A percentile compares a stretch with the other conserved stretches of the same genome.
phyloP scores from a whole-genome alignment of 1,284 basidiomycete species.

The Fistulina hepatica region DNA sequence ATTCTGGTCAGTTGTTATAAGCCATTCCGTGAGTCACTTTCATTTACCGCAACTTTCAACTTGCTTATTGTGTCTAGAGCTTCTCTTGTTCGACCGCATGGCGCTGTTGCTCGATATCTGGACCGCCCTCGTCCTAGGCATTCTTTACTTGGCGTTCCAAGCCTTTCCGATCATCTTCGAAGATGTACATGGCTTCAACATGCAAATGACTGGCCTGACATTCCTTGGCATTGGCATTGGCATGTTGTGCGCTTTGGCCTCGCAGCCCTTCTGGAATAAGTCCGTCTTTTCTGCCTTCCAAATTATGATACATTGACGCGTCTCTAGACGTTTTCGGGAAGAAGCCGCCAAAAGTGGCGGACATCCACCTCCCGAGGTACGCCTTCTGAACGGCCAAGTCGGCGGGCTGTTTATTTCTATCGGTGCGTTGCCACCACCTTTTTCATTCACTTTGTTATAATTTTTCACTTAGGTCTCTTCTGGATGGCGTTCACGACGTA shows the following conservation, averaged over 20 bases:
- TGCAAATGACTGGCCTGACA: constrained; percentile 49
- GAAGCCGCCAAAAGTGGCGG: constrained; percentile 34
- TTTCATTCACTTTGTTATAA: not conserved
- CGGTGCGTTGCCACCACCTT: constrained; percentile 21
- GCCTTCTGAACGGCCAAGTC: constrained; percentile 54
- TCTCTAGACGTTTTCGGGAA: constrained; percentile 32
- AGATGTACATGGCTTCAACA: constrained; percentile 47
- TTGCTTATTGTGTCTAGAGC: constrained; percentile 31
- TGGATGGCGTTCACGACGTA: constrained; percentile 70
- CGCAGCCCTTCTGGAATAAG: constrained; percentile 59
- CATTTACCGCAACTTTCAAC: constrained; percentile 4
- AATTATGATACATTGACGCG: constrained; percentile 47
- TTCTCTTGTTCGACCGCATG: constrained; percentile 66
- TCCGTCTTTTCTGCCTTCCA: too few relatives aligned
- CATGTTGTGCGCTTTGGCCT: constrained; percentile 38
- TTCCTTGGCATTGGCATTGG: constrained; percentile 70
- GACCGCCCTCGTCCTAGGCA: constrained; percentile 56
- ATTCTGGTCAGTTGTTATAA: constrained; percentile 46
- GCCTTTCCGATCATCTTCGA: constrained; percentile 64
- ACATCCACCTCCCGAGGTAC: constrained; percentile 54
- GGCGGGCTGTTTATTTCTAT: constrained; percentile 62
- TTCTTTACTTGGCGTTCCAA: constrained; percentile 67
- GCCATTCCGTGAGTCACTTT: constrained; percentile 56
- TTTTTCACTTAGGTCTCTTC: constrained; percentile 38
- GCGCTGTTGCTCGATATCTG: constrained; percentile 59